A percentile compares a stretch with the other conserved stretches of the same genome.
phyloP scores from a whole-genome alignment of 106 monocot genomes.

The Ottelia alismoides region DNA sequence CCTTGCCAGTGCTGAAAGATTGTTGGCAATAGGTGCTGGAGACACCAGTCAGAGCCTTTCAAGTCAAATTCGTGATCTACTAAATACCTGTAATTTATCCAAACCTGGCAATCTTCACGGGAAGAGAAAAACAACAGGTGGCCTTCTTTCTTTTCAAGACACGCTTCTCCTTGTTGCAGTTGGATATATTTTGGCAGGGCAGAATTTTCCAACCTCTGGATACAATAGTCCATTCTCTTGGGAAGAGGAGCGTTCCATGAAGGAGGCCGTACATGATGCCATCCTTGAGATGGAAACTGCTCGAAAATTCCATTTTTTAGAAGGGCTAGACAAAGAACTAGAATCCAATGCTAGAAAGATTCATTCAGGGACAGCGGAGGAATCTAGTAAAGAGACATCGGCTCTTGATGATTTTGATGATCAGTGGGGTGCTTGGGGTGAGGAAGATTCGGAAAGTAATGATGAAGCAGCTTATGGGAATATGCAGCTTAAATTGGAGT shows the following conservation, averaged over 20 bases:
- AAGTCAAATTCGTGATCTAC: slow-evolving; percentile 85
- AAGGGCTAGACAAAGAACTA: slow-evolving; percentile 70
- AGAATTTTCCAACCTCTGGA: slow-evolving; percentile 67
- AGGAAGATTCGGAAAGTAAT: slow-evolving; percentile 43
- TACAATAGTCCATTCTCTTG: slow-evolving; percentile 78
- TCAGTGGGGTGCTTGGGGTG: slow-evolving; percentile 91
- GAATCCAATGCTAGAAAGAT: slow-evolving; percentile 36
- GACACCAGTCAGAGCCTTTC: slow-evolving; percentile 79
- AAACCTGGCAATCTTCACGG: slow-evolving; percentile 16
- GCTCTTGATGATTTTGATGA: slow-evolving; percentile 76
- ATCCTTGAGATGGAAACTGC: slow-evolving; percentile 44
- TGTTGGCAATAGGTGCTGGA: slow-evolving; percentile 46
- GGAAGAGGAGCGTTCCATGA: slow-evolving; percentile 90
- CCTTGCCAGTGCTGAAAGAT: slow-evolving; percentile 77
- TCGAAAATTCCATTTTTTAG: slow-evolving; percentile 49
- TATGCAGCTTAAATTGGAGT: slow-evolving; percentile 84
- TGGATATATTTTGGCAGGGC: slow-evolving; percentile 93
- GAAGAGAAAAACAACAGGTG: slow-evolving; percentile 8
- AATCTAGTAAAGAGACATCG: slow-evolving; percentile 14
- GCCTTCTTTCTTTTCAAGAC: slow-evolving; percentile 78
- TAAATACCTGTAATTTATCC: slow-evolving; percentile 42
- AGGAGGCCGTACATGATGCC: slow-evolving; percentile 78
- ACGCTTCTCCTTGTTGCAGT: slow-evolving; percentile 61
- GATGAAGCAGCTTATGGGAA: slow-evolving; percentile 58
- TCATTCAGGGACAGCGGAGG: slow-evolving; percentile 10